Conservation (phyloP, 495 filamentous ascomycete genomes). For the Penicillium waksmanii region DNA sequence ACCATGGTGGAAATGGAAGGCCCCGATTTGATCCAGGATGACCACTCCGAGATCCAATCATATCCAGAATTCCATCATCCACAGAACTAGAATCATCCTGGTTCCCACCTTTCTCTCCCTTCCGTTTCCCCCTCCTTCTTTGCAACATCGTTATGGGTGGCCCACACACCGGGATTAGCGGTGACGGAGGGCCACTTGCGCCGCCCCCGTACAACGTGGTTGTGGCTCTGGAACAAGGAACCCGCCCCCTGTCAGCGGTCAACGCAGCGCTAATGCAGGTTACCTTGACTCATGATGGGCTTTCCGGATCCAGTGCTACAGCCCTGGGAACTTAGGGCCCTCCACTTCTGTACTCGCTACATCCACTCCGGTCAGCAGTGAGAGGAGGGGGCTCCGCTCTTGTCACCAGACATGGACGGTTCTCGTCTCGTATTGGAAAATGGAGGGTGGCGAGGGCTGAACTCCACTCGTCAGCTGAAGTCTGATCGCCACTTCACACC, state of each 20-base stretch:
- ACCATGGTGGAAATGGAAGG: background rate
- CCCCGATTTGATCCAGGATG: background rate
- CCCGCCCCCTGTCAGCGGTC: constrained; percentile 37
- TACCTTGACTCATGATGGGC: constrained; percentile 41
- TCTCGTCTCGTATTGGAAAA: constrained; percentile 19
- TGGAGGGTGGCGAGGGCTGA: constrained; percentile 28
- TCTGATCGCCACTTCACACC: constrained; percentile 40
- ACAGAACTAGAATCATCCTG: background rate
- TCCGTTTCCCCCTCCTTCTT: background rate
- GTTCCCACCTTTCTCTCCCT: constrained; percentile 1
- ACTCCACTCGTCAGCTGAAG: constrained; percentile 38
- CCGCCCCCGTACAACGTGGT: constrained; percentile 30
- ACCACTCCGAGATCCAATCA: background rate
- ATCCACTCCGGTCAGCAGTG: constrained; percentile 11
- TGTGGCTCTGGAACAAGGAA: constrained; percentile 35
- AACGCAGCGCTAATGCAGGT: constrained; percentile 49
- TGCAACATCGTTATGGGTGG: constrained; percentile 5
- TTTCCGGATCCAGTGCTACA: constrained; percentile 42
- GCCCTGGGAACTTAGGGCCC: constrained; percentile 42
- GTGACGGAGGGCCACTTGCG: constrained; percentile 14
- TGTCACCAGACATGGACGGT: constrained; percentile 23
- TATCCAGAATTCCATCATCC: background rate
- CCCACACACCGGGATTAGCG: constrained; percentile 16
- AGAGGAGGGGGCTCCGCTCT: constrained; percentile 18
- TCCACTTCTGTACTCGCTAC: constrained; percentile 13